Evolutionary conservation across 148 eudicot species (phyloP).

Genomic region (Simmondsia chinensis): DNA sequence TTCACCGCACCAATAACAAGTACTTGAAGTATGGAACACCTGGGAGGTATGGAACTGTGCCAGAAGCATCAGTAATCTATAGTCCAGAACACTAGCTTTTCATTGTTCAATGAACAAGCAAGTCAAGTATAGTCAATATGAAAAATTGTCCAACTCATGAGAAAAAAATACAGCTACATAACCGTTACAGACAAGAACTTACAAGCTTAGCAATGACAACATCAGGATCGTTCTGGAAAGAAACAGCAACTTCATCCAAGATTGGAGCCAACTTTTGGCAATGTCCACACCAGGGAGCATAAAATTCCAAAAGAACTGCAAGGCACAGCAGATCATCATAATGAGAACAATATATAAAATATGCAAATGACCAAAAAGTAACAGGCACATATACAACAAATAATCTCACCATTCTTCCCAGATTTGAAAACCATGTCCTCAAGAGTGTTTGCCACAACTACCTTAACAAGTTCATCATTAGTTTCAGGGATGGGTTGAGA

Average conservation of each 20-base stretch:
- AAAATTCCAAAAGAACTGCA: slow-evolving; percentile 56
- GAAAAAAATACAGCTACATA: too few species aligned
- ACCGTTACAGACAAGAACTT: too few species aligned
- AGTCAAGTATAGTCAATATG: too few species aligned
- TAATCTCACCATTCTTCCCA: slow-evolving; percentile 41
- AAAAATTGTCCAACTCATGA: too few species aligned
- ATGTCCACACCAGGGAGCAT: slow-evolving; percentile 84
- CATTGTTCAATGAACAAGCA: too few species aligned
- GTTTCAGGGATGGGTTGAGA: slow-evolving; percentile 53
- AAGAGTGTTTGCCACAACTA: slow-evolving; percentile 54
- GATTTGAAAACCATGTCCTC: slow-evolving; percentile 48
- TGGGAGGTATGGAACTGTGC: too few species aligned
- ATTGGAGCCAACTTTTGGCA: slow-evolving; percentile 67
- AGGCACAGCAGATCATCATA: slow-evolving; percentile 1
- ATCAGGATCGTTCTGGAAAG: slow-evolving; percentile 36
- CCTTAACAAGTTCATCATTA: slow-evolving; percentile 61
- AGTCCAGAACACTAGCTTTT: too few species aligned
- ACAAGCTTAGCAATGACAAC: slow-evolving; percentile 68
- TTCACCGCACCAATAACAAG: too few species aligned
- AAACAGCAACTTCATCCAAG: slow-evolving; percentile 61
- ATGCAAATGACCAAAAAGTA: background rate
- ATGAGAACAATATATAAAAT: background rate
- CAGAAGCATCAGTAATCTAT: too few species aligned
- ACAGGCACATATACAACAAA: background rate
- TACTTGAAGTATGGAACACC: too few species aligned